These are phyloP conservation scores for Eucalyptus cloeziana DNA, from an alignment of 345 rosid genomes.

Conservation along the genomic window DNA sequence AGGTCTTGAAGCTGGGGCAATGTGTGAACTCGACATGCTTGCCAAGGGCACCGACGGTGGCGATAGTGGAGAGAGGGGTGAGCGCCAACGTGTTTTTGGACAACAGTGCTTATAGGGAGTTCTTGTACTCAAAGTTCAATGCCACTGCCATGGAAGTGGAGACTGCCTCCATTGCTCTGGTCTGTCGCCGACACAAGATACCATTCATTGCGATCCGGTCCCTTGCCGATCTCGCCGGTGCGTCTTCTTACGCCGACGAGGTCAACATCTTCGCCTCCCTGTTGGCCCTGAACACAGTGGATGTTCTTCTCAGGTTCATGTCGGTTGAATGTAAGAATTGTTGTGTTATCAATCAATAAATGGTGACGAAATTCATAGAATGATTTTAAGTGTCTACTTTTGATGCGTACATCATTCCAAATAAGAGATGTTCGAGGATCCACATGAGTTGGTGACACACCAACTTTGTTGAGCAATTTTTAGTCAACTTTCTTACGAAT, in stretches of 20 bases:
- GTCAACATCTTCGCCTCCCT: constrained; percentile 18
- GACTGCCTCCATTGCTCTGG: constrained; percentile 57
- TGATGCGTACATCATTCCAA: no score
- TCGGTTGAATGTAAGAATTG: background rate
- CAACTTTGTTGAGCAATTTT: background rate
- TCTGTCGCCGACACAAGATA: constrained; percentile 31
- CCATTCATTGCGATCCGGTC: constrained; percentile 51
- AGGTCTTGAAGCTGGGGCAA: constrained; percentile 28
- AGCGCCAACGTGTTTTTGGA: constrained; percentile 42
- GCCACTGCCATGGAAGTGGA: constrained; percentile 69
- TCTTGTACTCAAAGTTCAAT: constrained; percentile 42
- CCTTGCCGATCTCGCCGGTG: constrained; percentile 72
- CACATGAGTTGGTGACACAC: background rate
- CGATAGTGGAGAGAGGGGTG: constrained; percentile 34
- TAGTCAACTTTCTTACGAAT: background rate
- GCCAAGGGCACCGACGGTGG: constrained; percentile 34
- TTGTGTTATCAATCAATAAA: background rate
- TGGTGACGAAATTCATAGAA: background rate
- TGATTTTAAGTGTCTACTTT: background rate
- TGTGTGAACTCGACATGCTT: constrained; percentile 61
- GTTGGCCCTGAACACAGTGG: constrained; percentile 47
- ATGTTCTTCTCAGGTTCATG: constrained; percentile 20
- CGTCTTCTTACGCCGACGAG: constrained; percentile 43
- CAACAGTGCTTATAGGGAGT: constrained; percentile 46
- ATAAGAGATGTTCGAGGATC: background rate